Conservation (phyloP, 2,329 filamentous ascomycete species). For the Ophiostoma australiae region DNA sequence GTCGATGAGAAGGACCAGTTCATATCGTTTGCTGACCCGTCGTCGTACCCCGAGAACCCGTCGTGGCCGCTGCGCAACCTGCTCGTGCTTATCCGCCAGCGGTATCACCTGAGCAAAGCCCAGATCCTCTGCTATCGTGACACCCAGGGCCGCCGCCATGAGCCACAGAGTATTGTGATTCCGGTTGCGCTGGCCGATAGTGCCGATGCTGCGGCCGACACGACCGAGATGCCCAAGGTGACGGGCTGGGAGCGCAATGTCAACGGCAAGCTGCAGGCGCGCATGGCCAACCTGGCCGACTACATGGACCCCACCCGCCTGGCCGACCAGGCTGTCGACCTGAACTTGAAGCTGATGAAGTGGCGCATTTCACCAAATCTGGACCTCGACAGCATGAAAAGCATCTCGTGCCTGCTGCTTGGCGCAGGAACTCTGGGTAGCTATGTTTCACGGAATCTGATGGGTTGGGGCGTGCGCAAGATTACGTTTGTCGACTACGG, state of each 20-base stretch:
- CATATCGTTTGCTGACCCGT: conserved; percentile 86
- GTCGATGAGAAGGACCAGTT: conserved; percentile 69
- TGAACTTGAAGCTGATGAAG: conserved; percentile 98
- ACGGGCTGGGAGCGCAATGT: conserved; percentile 92
- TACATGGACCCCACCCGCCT: conserved; percentile 88
- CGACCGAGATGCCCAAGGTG: conserved; percentile 69
- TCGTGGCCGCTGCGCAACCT: conserved; percentile 93
- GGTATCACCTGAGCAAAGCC: conserved; percentile 70
- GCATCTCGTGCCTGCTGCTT: conserved; percentile 81
- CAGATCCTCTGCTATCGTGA: conserved; percentile 91
- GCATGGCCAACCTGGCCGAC: conserved; percentile 76
- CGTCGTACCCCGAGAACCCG: conserved; percentile 79
- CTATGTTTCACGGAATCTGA: conserved; percentile 84
- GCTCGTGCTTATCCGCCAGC: conserved; percentile 73
- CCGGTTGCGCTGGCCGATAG: conserved; percentile 52
- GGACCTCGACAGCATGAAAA: conserved; percentile 81
- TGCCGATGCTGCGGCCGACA: conserved; percentile 32
- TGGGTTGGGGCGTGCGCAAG: conserved; percentile 93
- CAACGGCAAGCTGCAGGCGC: conserved; percentile 69
- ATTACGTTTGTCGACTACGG: conserved; percentile 96
- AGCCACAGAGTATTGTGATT: conserved; percentile 75
- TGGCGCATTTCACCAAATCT: conserved; percentile 91
- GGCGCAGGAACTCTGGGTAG: conserved; percentile 90
- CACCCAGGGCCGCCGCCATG: conserved; percentile 68
- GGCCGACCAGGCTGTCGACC: conserved; percentile 88